These are phyloP conservation scores for Hypoxylon sp. DNA, from an alignment of 2,329 filamentous ascomycete species.

Conservation along the genomic window DNA sequence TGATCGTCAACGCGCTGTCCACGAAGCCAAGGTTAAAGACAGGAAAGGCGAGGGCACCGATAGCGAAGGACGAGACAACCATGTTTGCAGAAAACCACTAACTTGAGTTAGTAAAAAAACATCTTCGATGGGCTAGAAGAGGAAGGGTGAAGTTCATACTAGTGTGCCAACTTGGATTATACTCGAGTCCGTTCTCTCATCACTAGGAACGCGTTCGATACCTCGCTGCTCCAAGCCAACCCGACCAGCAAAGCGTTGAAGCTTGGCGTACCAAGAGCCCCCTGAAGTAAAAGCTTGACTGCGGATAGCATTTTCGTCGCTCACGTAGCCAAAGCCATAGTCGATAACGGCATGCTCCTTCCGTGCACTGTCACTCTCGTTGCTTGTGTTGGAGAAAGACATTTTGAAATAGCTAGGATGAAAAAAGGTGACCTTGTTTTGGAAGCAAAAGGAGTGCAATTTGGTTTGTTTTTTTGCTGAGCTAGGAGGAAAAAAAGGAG, in stretches of 20 bases:
- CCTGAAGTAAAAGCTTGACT: slow-evolving; percentile 20
- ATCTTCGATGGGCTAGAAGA: no score
- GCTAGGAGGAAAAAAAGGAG: no score
- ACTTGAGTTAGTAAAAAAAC: not conserved
- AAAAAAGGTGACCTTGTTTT: no score
- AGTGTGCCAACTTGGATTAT: slow-evolving; percentile 75
- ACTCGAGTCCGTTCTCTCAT: slow-evolving; percentile 72
- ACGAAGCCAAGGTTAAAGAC: slow-evolving; percentile 76
- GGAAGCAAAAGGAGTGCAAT: no score
- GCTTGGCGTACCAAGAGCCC: slow-evolving; percentile 42
- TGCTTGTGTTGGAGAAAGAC: slow-evolving; percentile 22
- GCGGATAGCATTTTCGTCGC: slow-evolving; percentile 30
- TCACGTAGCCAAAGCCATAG: slow-evolving; percentile 34
- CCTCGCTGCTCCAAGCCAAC: slow-evolving; percentile 77
- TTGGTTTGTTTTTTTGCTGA: no score
- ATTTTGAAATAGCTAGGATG: slow-evolving; percentile 29
- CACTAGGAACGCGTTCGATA: slow-evolving; percentile 76
- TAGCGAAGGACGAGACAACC: slow-evolving; percentile 79
- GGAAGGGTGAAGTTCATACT: no score
- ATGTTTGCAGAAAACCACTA: slow-evolving; percentile 82
- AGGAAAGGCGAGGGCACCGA: slow-evolving; percentile 74
- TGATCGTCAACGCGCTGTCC: slow-evolving; percentile 74
- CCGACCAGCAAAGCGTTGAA: slow-evolving; percentile 70
- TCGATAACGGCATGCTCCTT: slow-evolving; percentile 26
- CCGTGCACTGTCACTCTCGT: slow-evolving; percentile 26